Conservation (phyloP, 768 basidiomycete genomes). For the Collybiopsis luxurians region DNA sequence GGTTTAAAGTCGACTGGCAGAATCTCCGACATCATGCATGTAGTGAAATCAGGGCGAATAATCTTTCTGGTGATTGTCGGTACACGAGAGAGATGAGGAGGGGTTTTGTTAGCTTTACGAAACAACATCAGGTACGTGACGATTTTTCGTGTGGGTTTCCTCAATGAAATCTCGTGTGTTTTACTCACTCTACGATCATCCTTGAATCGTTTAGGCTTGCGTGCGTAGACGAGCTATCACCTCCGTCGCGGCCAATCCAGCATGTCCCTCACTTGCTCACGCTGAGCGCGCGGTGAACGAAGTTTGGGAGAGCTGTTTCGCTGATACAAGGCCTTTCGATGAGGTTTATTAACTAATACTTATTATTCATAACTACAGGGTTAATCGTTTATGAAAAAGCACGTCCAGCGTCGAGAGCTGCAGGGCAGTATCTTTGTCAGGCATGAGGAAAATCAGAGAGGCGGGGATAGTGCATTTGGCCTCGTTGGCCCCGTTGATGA, state of each 20-base stretch:
- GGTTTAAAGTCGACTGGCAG: conserved; percentile 90
- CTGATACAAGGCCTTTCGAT: conserved; percentile 95
- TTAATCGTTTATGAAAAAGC: too few species aligned
- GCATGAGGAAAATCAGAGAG: too few species aligned
- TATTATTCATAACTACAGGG: too few species aligned
- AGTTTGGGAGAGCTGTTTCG: conserved; percentile 96
- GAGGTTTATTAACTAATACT: conserved; percentile 61
- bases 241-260: conserved; percentile 79
- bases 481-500: too few species aligned
- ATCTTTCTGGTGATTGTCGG: conserved; percentile 89
- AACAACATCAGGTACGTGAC: conserved; percentile 85
- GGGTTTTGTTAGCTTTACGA: conserved; percentile 77
- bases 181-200: conserved; percentile 5
- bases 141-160: background rate
- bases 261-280: conserved; percentile 69
- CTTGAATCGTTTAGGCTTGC: conserved; percentile 58
- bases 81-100: conserved; percentile 80
- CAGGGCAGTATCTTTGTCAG: too few species aligned
- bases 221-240: conserved; percentile 83
- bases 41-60: conserved; percentile 97
- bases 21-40: conserved; percentile 95
- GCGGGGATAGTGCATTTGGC: too few species aligned
- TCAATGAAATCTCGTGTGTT: background rate
- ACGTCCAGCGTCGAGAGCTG: too few species aligned
- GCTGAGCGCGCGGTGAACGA: conserved; percentile 93